Conservation (phyloP, 192 early-diverging fungal genomes). For the Coemansia sp. region DNA sequence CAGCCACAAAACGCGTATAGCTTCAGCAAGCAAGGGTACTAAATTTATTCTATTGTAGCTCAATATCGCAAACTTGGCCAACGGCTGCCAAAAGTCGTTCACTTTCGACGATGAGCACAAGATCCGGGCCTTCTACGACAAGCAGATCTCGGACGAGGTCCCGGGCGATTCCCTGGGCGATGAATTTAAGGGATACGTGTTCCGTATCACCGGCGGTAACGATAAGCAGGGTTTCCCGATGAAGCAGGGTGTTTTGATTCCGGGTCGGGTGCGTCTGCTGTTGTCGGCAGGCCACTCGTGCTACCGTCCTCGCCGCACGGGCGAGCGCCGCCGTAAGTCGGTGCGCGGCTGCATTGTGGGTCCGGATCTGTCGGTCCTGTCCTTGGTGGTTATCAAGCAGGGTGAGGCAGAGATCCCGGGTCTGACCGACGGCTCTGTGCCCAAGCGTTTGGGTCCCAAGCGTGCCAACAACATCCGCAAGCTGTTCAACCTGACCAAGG, state of each 20-base stretch:
- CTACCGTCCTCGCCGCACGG: constrained; percentile 94
- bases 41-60: constrained; percentile 60
- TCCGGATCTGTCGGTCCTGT: constrained; percentile 90
- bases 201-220: constrained; percentile 99
- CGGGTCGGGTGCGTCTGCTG: constrained; percentile 74
- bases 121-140: constrained; percentile 96
- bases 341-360: constrained; percentile 98
- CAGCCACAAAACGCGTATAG: not conserved
- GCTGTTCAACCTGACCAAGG: constrained; percentile 97
- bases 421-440: constrained; percentile 86
- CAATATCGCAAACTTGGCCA: constrained; percentile 98
- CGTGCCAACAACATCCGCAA: constrained; percentile 98
- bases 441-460: constrained; percentile 99
- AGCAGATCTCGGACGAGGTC: constrained; percentile 96
- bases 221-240: constrained; percentile 99
- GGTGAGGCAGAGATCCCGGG: constrained; percentile 95
- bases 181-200: constrained; percentile 99
- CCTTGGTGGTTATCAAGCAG: constrained; percentile 94
- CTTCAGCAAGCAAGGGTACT: not conserved
- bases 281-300: constrained; percentile 95
- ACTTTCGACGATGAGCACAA: constrained; percentile 95
- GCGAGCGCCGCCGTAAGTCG: constrained; percentile 99
- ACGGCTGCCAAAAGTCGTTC: constrained; percentile 97
- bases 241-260: constrained; percentile 96
- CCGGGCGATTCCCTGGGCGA: constrained; percentile 93